Base-by-base conservation (phyloP, 768 basidiomycete species). In the Butyriboletus loyo region DNA sequence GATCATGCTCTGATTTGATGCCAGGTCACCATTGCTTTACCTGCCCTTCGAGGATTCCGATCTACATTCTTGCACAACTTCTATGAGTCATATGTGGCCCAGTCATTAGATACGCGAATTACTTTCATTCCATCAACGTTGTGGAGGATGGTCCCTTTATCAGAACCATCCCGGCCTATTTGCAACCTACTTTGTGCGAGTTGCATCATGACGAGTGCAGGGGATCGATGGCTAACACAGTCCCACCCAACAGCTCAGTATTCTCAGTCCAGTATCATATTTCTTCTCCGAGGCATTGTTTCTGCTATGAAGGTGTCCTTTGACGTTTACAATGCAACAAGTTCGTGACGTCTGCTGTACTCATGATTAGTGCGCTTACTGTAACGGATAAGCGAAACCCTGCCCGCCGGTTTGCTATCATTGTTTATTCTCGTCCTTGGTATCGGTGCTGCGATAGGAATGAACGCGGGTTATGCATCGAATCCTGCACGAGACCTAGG, bases 401-500 rank as follows among this genome's bases (percentile, higher is more conserved):
- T 76, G 2, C 77, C 81, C 0, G 52, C 72, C 1, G 80, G 83
- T 10, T 71, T 85, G 4, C 67, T 85, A 24, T 73, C 71, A 8
- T 65, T 86, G 4, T 84, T 84, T 62, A 56, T 85, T 32, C 56
- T 77, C 40, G 67, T 86, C 38, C 72, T 84, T 13, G 85, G 79
- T 10, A 75, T 85, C 40, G 81, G 78, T 40, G 61, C 72, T 2
- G 66, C 77, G 17, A 72, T 86, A 38, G 83, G 85, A 7, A 78
- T 82, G 75, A 73, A 86, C 62, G 85, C 85, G 13, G 78, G 77
- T 35, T 85, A 78, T 51, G 79, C 83, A 9, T 69, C 85, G 49
- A 85, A 86, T 56, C 85, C 84, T 38, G 83, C 84, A 27, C 79
- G 85, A 60, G 85, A 86, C 66, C 66, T 85, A 6, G 84, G 85